Conservation (phyloP, 2,329 filamentous ascomycete species). For the Pseudogymnoascus sp. region DNA sequence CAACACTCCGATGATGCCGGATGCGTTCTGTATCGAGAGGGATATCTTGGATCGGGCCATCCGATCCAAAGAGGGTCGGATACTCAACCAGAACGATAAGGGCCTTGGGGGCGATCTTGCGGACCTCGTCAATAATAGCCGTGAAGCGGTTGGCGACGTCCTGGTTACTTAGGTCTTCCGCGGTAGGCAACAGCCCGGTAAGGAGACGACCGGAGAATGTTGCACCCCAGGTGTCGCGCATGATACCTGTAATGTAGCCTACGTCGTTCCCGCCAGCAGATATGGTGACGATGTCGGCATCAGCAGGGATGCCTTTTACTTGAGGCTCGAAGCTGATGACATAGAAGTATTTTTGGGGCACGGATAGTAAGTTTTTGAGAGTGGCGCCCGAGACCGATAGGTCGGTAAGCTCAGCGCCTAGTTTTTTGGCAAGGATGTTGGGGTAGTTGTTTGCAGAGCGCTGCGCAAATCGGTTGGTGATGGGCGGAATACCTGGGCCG, state of each 20-base stretch:
- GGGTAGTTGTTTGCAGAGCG: constrained; percentile 32
- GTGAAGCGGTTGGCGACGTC: background rate
- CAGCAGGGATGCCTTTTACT: constrained; percentile 26
- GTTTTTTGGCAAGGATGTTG: constrained; percentile 24
- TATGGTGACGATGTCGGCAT: constrained; percentile 31
- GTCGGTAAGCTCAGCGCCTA: constrained; percentile 22
- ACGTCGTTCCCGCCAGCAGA: constrained; percentile 34
- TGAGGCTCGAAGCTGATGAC: constrained; percentile 29
- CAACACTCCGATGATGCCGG: background rate
- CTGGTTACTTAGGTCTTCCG: background rate
- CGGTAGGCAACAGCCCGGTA: background rate
- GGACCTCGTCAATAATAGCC: constrained; percentile 6
- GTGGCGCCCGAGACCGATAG: constrained; percentile 32
- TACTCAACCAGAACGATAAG: background rate
- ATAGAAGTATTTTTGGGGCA: constrained; percentile 24
- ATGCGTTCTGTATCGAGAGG: background rate
- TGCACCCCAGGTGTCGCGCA: constrained; percentile 23
- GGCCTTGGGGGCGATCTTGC: background rate
- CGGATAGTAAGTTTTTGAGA: constrained; percentile 30
- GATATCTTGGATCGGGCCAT: background rate
- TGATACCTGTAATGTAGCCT: constrained; percentile 30
- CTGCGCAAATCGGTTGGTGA: constrained; percentile 23
- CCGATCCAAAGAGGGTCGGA: background rate
- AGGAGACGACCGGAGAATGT: constrained; percentile 4
- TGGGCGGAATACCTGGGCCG: constrained; percentile 27